These are phyloP conservation scores for Malus orientalis DNA, from an alignment of 306 rosid species.

Conservation along the genomic window DNA sequence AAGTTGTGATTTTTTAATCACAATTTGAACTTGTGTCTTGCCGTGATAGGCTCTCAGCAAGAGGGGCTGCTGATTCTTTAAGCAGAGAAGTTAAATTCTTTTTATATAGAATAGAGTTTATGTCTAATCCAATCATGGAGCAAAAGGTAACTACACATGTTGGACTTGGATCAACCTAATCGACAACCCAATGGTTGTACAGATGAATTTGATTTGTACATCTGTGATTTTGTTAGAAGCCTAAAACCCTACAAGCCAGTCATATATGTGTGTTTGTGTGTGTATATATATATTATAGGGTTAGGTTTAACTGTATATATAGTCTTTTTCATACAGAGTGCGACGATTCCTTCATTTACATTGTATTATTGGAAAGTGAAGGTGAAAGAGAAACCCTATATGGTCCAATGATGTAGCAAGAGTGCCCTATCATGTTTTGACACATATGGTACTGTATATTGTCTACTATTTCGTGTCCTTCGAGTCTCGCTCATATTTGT, in stretches of 20 bases:
- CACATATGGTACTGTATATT: slow-evolving; percentile 19
- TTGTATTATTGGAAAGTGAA: slow-evolving; percentile 44
- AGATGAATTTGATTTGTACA: background rate
- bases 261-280: background rate
- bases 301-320: background rate
- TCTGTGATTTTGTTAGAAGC: background rate
- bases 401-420: slow-evolving; percentile 35
- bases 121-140: slow-evolving; percentile 1
- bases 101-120: background rate
- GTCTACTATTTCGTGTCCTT: slow-evolving; percentile 30
- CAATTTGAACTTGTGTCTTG: no score
- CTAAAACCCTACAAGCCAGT: background rate
- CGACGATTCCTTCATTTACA: slow-evolving; percentile 28
- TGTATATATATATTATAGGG: background rate
- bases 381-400: background rate
- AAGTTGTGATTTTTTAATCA: no score
- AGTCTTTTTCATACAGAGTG: slow-evolving; percentile 29
- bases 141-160: background rate
- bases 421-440: slow-evolving; percentile 11
- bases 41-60: no score
- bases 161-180: background rate
- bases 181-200: background rate
- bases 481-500: slow-evolving; percentile 10
- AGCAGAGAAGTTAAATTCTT: no score
- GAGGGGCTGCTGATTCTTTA: no score